Base-by-base conservation (phyloP, 257 asterid genomes). In the Leptodermis oblonga region DNA sequence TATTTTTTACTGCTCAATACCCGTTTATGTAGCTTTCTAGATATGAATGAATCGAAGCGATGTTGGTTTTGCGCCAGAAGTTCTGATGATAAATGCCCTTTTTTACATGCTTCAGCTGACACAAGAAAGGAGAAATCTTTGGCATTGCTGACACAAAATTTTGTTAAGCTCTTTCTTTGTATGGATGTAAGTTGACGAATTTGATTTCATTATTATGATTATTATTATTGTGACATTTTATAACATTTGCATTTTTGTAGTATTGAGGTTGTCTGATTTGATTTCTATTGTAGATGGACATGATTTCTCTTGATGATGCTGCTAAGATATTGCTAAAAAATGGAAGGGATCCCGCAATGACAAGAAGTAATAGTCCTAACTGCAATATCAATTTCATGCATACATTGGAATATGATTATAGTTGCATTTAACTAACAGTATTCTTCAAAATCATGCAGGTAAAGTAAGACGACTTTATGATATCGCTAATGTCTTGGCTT, bases 301-400 rank as follows among this genome's bases (percentile, higher is more conserved):
- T 87, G 96, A 86, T 94, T 73, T 94, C 97, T 62, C 95, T 94
- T 55, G 99, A 94, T 58, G 96, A 82, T 76, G 99, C 99, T 73
- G 99, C 99, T 66, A 91, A 88, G 78, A 85, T 94, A 63, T 76
- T 94, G 88, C 90, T 94, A 36, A 96, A 96, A 33, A 87, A 82
- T 70, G 97, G 97, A 58, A 83, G 77, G 75, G 95, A 88, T 78
- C 87, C 92, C 3, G 83, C 97, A 26, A 89, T 89, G 93, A 89
- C 94, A 26, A 84, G 96, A 92, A 94, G 99, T 94, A 89, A 80
- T 33, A 31, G 31, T 26, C 37, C 64, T 13, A 30, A n/a, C 4
- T 55, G 6, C 36, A 49, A 33, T 33, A 10, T 69, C 42, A 36
- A 13, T 62, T 36, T 39, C 42, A 34, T 37, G 46, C 37, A 36